These are phyloP conservation scores for Daldinia sp. DNA, from an alignment of 2,329 filamentous ascomycete genomes.

Conservation along the genomic window DNA sequence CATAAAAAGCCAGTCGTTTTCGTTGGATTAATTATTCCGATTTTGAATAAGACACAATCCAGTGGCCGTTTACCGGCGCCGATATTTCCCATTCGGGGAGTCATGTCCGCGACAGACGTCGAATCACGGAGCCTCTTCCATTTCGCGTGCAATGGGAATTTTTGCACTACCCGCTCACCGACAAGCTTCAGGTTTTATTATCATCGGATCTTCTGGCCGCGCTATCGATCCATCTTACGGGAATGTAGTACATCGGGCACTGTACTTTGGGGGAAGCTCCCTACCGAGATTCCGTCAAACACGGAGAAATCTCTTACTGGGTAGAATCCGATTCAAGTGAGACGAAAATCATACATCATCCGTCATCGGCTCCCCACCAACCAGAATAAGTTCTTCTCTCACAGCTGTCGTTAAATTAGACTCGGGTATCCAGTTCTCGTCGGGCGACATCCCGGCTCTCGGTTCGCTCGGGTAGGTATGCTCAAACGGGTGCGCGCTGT, in stretches of 20 bases:
- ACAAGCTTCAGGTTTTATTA: conserved; percentile 7
- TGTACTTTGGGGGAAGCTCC: conserved; percentile 8
- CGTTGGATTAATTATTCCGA: conserved; percentile 4
- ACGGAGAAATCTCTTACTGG: conserved; percentile 19
- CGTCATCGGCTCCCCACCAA: conserved; percentile 19
- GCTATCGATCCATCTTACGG: not conserved
- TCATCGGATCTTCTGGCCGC: not conserved
- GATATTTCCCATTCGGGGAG: conserved; percentile 24
- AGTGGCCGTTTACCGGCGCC: conserved; percentile 11
- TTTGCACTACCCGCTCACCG: conserved; percentile 8
- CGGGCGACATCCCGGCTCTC: conserved; percentile 33
- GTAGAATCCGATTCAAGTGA: conserved; percentile 15
- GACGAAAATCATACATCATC: conserved; percentile 9
- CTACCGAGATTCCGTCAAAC: not conserved
- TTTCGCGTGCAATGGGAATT: conserved; percentile 3
- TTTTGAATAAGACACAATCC: not conserved
- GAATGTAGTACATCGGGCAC: conserved; percentile 11
- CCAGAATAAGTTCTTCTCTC: conserved; percentile 1
- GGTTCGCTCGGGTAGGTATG: conserved; percentile 26
- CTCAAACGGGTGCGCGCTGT: conserved; percentile 16
- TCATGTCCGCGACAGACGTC: conserved; percentile 17
- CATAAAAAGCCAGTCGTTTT: not conserved
- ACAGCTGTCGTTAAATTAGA: conserved; percentile 40
- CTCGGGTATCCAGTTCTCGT: conserved; percentile 37
- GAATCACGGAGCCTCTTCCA: conserved; percentile 17